phyloP scores from a whole-genome alignment of 139 green algal genomes.

The Eudorina sp. region DNA sequence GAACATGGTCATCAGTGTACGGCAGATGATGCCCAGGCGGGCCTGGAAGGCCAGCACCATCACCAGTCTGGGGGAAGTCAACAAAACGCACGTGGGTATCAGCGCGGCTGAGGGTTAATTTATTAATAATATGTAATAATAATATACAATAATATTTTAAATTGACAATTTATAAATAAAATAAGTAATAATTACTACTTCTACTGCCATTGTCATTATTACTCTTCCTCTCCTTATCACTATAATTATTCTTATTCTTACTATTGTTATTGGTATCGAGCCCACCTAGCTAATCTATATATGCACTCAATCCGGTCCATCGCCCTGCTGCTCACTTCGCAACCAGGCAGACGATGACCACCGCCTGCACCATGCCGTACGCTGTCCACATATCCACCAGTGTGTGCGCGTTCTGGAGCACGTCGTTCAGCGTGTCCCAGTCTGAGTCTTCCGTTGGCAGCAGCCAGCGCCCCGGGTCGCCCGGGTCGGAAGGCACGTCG shows the following conservation, averaged over 20 bases:
- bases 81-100: too few species aligned
- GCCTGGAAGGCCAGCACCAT: conserved; percentile 56
- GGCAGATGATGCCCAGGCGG: conserved; percentile 63
- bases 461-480: conserved; percentile 53
- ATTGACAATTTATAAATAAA: too few species aligned
- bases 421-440: conserved; percentile 25
- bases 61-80: conserved; percentile 60
- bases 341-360: conserved; percentile 58
- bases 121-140: too few species aligned
- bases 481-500: neutral
- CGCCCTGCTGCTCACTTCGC: conserved; percentile 53
- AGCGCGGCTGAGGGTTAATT: too few species aligned
- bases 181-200: too few species aligned
- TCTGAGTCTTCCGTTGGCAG: conserved; percentile 26
- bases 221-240: too few species aligned
- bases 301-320: too few species aligned
- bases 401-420: conserved; percentile 25
- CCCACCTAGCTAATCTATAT: too few species aligned
- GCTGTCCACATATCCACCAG: conserved; percentile 53
- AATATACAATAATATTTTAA: too few species aligned
- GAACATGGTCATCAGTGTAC: conserved; percentile 28
- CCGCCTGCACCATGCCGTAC: conserved; percentile 59
- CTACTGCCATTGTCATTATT: too few species aligned
- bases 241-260: too few species aligned
- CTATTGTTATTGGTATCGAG: too few species aligned